A percentile compares a stretch with the other conserved stretches of the same genome.
Conservation (phyloP, 1,139 yeast genomes). For the Geotrichum candidum region DNA sequence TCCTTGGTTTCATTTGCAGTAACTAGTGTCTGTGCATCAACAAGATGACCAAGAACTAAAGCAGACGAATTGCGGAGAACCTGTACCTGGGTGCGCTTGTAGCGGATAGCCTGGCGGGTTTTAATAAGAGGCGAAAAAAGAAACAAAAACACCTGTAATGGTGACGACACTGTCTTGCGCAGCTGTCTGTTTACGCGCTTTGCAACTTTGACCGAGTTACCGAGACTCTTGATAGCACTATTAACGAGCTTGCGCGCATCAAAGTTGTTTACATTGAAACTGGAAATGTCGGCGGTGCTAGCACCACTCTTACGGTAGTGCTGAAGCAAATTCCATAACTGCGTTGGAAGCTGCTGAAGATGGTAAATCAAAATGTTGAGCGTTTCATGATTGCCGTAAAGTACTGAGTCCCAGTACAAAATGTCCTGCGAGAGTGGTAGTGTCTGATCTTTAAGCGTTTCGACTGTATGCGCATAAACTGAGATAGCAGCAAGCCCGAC, state of each 20-base stretch:
- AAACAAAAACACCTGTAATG: conserved; percentile 8
- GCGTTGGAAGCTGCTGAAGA: conserved; percentile 7
- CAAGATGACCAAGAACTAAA: conserved; percentile 10
- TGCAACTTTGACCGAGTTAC: not conserved
- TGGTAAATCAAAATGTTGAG: conserved; percentile 3
- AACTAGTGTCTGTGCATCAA: conserved; percentile 1
- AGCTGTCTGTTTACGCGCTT: conserved; percentile 1
- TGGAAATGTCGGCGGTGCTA: not conserved
- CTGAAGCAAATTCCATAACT: not conserved
- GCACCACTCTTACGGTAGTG: not conserved
- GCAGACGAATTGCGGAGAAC: conserved; percentile 21
- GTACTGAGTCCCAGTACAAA: conserved; percentile 33
- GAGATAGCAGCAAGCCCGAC: conserved; percentile 22
- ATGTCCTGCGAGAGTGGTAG: conserved; percentile 32
- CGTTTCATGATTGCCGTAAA: conserved; percentile 12
- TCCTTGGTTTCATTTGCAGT: not conserved
- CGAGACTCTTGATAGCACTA: not conserved
- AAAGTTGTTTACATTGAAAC: not conserved
- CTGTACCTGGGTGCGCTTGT: conserved; percentile 10
- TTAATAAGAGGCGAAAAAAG: conserved; percentile 13
- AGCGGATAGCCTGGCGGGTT: conserved; percentile 5
- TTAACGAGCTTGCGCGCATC: not conserved
- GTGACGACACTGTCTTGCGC: conserved; percentile 5
- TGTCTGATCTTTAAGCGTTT: conserved; percentile 29
- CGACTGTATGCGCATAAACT: conserved; percentile 24